phyloP scores from a whole-genome alignment of 2,329 filamentous ascomycete species.

The Ascochyta lentis region DNA sequence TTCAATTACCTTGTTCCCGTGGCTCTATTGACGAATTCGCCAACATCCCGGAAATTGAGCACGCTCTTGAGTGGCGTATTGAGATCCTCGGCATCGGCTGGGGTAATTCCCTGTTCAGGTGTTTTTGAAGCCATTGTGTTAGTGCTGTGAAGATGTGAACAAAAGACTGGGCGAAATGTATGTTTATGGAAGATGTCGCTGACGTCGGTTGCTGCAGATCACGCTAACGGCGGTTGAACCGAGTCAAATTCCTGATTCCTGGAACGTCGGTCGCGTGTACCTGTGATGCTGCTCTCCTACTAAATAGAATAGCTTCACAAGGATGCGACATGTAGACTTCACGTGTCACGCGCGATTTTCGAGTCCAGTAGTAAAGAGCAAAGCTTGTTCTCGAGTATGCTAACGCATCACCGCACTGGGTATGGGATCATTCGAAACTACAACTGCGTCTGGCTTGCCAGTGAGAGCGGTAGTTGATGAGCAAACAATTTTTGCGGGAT shows the following conservation, averaged over 20 bases:
- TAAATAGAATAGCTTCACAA: too few species aligned
- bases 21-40: constrained; percentile 37
- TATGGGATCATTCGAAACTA: neutral
- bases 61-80: constrained; percentile 38
- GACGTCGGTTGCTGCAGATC: constrained; percentile 18
- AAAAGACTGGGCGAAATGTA: constrained; percentile 11
- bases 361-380: too few species aligned
- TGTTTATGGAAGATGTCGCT: constrained; percentile 15
- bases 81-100: constrained; percentile 13
- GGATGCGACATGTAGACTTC: too few species aligned
- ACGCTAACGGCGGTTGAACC: constrained; percentile 8
- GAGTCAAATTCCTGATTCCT: constrained; percentile 11
- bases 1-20: constrained; percentile 24
- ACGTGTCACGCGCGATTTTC: too few species aligned
- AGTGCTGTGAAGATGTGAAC: neutral
- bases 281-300: neutral
- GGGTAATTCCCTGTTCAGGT: neutral
- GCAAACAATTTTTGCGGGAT: neutral
- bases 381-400: neutral
- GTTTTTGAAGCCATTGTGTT: constrained; percentile 7
- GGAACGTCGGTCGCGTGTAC: neutral
- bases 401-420: neutral
- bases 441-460: neutral
- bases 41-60: constrained; percentile 49
- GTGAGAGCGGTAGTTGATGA: neutral